Percentiles rank a stretch among this genome's conserved stretches.
Evolutionary conservation across 2,329 filamentous ascomycete genomes (phyloP).

Genomic region (Hypoxylon sp.): DNA sequence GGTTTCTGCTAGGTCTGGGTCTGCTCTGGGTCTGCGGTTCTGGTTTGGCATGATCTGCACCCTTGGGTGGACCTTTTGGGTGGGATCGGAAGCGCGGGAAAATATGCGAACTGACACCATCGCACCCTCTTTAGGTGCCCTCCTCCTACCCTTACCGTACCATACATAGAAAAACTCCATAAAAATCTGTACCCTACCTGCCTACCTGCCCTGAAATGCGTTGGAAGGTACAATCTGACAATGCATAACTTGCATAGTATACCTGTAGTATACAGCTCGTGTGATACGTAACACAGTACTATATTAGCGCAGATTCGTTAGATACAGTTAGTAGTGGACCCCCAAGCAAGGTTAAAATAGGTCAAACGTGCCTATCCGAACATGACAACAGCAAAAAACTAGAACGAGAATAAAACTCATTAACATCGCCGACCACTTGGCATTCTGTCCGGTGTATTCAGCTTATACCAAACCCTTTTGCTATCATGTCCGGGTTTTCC

Average conservation of each 20-base stretch:
- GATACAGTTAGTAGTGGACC: conserved; percentile 13
- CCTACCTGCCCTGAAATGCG: neutral
- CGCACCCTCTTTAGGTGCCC: conserved; percentile 16
- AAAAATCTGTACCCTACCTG: conserved; percentile 3
- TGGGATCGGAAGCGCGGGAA: conserved; percentile 46
- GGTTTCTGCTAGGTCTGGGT: conserved; percentile 15
- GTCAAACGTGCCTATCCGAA: conserved; percentile 16
- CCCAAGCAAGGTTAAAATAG: conserved; percentile 15
- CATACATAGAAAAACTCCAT: conserved; percentile 7
- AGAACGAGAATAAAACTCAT: conserved; percentile 24
- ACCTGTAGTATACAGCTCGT: neutral
- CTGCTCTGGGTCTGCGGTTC: conserved; percentile 15
- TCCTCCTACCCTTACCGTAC: neutral
- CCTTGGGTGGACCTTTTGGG: conserved; percentile 40
- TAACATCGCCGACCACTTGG: conserved; percentile 22
- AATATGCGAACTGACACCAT: conserved; percentile 49
- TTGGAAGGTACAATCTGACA: conserved; percentile 10
- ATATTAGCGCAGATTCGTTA: conserved; percentile 24
- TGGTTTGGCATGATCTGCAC: conserved; percentile 45
- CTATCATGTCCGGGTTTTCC: neutral
- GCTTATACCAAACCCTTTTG: conserved; percentile 9
- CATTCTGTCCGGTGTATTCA: conserved; percentile 19
- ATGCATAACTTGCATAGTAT: conserved; percentile 19
- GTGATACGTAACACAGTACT: conserved; percentile 21
- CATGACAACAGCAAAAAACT: conserved; percentile 14